Base-by-base conservation (phyloP, 2,329 filamentous ascomycete genomes). In the Ophiobolus disseminans region DNA sequence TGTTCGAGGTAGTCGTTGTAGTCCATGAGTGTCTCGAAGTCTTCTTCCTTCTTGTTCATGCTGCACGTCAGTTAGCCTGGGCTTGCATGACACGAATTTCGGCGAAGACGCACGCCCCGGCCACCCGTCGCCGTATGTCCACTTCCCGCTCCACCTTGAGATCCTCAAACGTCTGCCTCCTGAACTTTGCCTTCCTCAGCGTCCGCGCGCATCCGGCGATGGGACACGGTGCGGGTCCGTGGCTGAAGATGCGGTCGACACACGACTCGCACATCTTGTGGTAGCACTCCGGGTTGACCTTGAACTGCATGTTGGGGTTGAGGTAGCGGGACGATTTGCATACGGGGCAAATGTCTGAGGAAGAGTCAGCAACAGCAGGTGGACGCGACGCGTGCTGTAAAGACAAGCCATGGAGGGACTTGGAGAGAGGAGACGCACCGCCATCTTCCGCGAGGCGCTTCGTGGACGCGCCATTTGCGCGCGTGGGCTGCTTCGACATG, bases 201-300 rank as follows among this genome's bases (percentile, higher is more conserved):
- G 91, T 97, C 72, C 89, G 87, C 70, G 86, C 84, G 76, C 94
- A 99, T 31, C 88, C 89, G 0, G 90, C 90, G 49, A 97, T 90
- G 1, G 94, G 94, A 70, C 95, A 99, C 53, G 91, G 89, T 46
- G 91, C 90, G 0, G 94, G 94, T 0, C 94, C 94, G 45, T 90
- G 87, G 26, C 88, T 89, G 81, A 97, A 99, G 64, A 97, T 90
- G 46, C 93, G 89, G 74, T 93, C 89, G 32, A 97, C 92, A 78
- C 94, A 99, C 48, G 90, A 92, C 73, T 91, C 88, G 80, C 94
- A 99, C 90, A 99, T 97, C 62, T 91, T 91, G 80, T 99, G 94
- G 80, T 99, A 99, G 83, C 94, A 99, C 80, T 96, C 91, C 7
- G 93, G 91, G 73, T 97, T 97, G 78, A 99, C 92, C 63, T 94